These are phyloP conservation scores for Dactylellina parvicollis DNA, from an alignment of 2,329 filamentous ascomycete genomes.

Conservation along the genomic window DNA sequence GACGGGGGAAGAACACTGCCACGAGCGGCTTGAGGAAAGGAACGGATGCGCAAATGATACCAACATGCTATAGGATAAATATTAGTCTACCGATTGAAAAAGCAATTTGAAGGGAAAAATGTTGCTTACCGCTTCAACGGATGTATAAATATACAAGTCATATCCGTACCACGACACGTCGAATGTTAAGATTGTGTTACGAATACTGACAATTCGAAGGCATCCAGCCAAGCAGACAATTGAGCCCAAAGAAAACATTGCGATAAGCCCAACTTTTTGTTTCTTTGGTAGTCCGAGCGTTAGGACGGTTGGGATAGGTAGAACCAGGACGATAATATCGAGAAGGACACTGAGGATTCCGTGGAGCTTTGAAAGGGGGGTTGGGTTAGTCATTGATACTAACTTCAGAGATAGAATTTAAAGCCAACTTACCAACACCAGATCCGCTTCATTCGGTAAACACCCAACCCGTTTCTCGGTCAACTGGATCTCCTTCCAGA, in stretches of 20 bases:
- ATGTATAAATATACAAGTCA: constrained; percentile 50
- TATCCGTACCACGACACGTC: constrained; percentile 52
- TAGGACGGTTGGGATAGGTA: constrained; percentile 47
- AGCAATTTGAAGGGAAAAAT: background rate
- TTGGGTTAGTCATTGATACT: background rate
- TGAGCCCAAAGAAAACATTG: constrained; percentile 50
- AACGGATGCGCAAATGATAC: constrained; percentile 52
- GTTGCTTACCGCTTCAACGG: constrained; percentile 43
- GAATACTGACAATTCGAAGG: constrained; percentile 46
- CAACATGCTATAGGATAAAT: constrained; percentile 28
- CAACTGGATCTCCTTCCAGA: constrained; percentile 50
- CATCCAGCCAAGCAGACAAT: constrained; percentile 50
- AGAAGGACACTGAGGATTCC: constrained; percentile 49
- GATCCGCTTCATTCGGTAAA: constrained; percentile 41
- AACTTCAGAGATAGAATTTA: background rate
- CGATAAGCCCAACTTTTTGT: constrained; percentile 50
- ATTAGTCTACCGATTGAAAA: constrained; percentile 5
- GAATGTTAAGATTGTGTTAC: constrained; percentile 41
- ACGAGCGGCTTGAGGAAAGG: constrained; percentile 46
- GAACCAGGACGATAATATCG: constrained; percentile 40
- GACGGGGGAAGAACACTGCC: constrained; percentile 46
- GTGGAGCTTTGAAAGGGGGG: constrained; percentile 18
- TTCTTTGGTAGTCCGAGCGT: constrained; percentile 40
- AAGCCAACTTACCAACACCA: constrained; percentile 37
- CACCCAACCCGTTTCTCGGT: constrained; percentile 28